A percentile compares a stretch with the other conserved stretches of the same genome.
Evolutionary conservation across 2,329 filamentous ascomycete genomes (phyloP).

Genomic region (Chaetomium sp.): DNA sequence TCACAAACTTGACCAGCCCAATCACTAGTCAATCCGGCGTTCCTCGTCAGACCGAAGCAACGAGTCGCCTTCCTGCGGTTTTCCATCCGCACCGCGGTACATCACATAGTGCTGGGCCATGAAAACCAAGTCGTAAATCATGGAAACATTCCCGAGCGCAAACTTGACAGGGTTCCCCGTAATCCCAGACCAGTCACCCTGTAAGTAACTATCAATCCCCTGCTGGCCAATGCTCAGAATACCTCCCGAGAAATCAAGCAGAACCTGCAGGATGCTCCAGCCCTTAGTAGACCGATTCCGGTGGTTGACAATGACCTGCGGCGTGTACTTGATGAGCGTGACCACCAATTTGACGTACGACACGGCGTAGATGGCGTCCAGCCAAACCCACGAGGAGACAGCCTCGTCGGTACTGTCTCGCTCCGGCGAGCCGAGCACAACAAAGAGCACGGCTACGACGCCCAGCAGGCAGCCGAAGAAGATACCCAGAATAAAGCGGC

Average conservation of each 20-base stretch:
- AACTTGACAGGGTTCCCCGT: constrained; percentile 91
- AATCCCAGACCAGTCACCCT: constrained; percentile 83
- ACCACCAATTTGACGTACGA: constrained; percentile 86
- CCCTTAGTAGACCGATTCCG: constrained; percentile 77
- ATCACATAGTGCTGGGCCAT: constrained; percentile 82
- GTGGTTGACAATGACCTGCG: constrained; percentile 78
- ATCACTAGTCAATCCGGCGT: constrained; percentile 16
- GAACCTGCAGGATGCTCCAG: constrained; percentile 79
- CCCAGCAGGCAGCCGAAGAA: constrained; percentile 61
- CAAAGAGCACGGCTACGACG: constrained; percentile 44
- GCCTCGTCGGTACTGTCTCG: constrained; percentile 33
- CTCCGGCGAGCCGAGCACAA: constrained; percentile 36
- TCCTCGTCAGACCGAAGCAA: constrained; percentile 31
- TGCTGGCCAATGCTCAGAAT: constrained; percentile 76
- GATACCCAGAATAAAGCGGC: constrained; percentile 59
- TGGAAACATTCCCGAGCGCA: constrained; percentile 73
- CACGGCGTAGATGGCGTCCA: constrained; percentile 60
- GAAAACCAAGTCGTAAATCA: constrained; percentile 82
- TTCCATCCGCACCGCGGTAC: constrained; percentile 44
- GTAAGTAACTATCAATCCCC: constrained; percentile 74
- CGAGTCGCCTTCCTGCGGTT: constrained; percentile 31
- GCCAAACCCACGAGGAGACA: constrained; percentile 49
- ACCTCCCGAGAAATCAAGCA: constrained; percentile 78
- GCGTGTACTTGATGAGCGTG: constrained; percentile 88
- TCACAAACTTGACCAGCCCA: not conserved